Base-by-base conservation (phyloP, 257 asterid genomes). In the Apocynum venetum region DNA sequence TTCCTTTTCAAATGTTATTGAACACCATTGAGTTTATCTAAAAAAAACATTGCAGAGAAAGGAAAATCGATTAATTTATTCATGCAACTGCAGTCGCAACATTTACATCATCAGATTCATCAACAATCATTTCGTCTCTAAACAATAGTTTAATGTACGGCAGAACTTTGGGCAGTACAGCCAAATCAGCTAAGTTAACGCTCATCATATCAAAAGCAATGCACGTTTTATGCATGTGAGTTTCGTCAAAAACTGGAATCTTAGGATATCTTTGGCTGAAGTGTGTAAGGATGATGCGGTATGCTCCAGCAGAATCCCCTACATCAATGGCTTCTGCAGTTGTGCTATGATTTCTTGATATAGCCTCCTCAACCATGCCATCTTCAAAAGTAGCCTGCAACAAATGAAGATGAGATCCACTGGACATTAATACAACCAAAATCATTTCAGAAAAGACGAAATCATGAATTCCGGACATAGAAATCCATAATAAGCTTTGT, bases 201-300 rank as follows among this genome's bases (percentile, higher is more conserved):
- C 99, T 96, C 97, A 96, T 93, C 97, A 96, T 64, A 78, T 96
- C 99, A 25, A 96, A 96, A 3, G 96, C 99, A 79, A 96, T 85
- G 90, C 97, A 87, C 0, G 97, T 91, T 31, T 93, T 93, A 75
- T 93, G 90, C 91, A 85, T 88, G 81, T 88, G 93, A n/a, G 77
- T 46, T 64, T 91, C 93, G 36, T 91, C 97, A 44, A 96, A 86
- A 55, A 91, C 95, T 15, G 98, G 99, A 68, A 96, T 88, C 83
- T 96, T 96, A 3, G 99, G 98, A 81, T 96, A 96, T 81, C 99
- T 85, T 82, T 96, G 99, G 89, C 98, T 94, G 86, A 94, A 94
- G 75, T 94, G 99, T 15, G 99, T 93, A 3, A 93, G 96, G 53
- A 96, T 91, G 15, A 92, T 79, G 0, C 97, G 91, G 72, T 96